A percentile compares a stretch with the other conserved stretches of the same genome.
phyloP scores from a whole-genome alignment of 495 filamentous ascomycete species.

The Clavariopsis aquatica region DNA sequence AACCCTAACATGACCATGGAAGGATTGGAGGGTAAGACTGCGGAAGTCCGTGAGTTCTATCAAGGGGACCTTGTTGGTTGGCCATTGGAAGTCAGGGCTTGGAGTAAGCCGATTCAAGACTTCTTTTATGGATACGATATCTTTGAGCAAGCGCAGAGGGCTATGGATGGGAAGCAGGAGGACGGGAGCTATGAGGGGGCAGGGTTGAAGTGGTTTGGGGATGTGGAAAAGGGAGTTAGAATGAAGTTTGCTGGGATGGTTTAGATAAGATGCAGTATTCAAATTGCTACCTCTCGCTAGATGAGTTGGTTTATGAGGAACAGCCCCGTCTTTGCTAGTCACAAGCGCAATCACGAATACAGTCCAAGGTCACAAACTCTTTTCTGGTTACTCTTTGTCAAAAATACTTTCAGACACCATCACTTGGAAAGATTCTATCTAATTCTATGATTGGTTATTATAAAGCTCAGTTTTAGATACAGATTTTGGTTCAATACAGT shows the following conservation, averaged over 20 bases:
- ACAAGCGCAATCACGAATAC: no score
- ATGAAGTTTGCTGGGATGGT: constrained; percentile 3
- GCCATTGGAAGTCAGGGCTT: background rate
- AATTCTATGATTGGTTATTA: no score
- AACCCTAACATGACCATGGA: constrained; percentile 17
- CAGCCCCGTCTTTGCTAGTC: no score
- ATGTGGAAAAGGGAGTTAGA: background rate
- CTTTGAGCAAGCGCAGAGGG: constrained; percentile 34
- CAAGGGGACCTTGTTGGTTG: constrained; percentile 9
- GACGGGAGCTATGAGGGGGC: background rate
- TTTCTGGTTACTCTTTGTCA: no score
- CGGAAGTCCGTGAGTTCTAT: constrained; percentile 15
- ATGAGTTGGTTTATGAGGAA: no score
- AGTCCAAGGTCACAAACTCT: no score
- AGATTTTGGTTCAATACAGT: no score
- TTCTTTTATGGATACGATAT: constrained; percentile 37
- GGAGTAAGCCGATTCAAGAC: constrained; percentile 15
- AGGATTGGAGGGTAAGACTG: background rate
- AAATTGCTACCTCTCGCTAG: no score
- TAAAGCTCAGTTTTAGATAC: no score
- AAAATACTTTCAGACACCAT: no score
- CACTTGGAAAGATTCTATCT: no score
- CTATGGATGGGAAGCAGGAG: constrained; percentile 5
- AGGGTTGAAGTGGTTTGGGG: constrained; percentile 18
- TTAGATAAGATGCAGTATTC: background rate